These are phyloP conservation scores for Lasiosphaeria miniovina DNA, from an alignment of 495 filamentous ascomycete genomes.

Conservation along the genomic window DNA sequence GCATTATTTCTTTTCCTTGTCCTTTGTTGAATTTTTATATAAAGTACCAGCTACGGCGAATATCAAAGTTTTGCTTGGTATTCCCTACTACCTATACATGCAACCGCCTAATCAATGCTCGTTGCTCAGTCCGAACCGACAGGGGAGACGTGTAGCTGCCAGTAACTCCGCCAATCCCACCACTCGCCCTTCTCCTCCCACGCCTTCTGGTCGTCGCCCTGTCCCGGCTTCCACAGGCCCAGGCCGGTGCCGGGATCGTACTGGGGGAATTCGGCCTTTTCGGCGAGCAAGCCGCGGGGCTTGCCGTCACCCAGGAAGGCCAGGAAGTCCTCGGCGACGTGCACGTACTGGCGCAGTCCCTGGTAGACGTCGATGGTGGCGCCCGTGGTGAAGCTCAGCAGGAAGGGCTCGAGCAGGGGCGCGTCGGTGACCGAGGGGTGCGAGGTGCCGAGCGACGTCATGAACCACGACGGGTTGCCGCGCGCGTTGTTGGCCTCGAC, in stretches of 20 bases:
- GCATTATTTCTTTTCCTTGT: too few relatives aligned
- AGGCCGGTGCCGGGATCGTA: conserved; percentile 34
- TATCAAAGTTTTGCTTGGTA: too few relatives aligned
- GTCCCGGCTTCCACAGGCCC: conserved; percentile 37
- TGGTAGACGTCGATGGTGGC: conserved; percentile 41
- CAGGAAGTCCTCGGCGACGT: conserved; percentile 44
- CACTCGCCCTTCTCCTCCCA: conserved; percentile 26
- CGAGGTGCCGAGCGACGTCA: conserved; percentile 48
- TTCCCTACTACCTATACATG: too few relatives aligned
- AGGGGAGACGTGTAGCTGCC: conserved; percentile 41
- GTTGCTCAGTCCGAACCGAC: conserved; percentile 4
- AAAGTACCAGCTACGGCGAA: too few relatives aligned
- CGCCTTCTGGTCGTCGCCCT: conserved; percentile 22
- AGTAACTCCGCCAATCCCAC: conserved; percentile 40
- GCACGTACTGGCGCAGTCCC: conserved; percentile 44
- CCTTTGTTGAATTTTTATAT: too few relatives aligned
- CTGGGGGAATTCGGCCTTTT: conserved; percentile 39
- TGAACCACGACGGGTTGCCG: conserved; percentile 47
- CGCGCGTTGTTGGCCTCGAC: conserved; percentile 36
- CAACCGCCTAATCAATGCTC: too few relatives aligned
- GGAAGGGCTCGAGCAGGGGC: conserved; percentile 47
- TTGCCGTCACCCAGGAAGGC: conserved; percentile 35
- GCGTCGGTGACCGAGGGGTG: conserved; percentile 55
- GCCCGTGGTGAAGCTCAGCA: conserved; percentile 49
- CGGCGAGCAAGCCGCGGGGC: conserved; percentile 30